A percentile compares a stretch with the other conserved stretches of the same genome.
Conservation (phyloP, 768 basidiomycete species). For the Xerocomus potaroensis region DNA sequence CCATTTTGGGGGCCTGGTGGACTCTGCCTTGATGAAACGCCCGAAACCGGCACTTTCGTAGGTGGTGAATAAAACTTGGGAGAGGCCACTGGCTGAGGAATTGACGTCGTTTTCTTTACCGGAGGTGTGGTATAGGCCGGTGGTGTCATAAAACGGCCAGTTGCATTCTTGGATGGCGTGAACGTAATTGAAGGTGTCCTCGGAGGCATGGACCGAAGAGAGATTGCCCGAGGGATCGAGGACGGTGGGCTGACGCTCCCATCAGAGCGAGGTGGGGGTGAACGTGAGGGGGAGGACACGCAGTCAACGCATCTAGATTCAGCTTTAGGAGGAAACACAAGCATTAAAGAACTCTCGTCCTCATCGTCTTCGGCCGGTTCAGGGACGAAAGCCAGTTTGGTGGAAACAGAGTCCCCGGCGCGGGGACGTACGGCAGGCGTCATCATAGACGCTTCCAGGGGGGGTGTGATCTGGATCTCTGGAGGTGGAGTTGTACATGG, state of each 20-base stretch:
- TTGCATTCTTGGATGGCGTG: constrained; percentile 32
- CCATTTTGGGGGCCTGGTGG: constrained; percentile 43
- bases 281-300: constrained; percentile 7
- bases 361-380: constrained; percentile 20
- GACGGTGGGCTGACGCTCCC: constrained; percentile 38
- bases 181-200: constrained; percentile 25
- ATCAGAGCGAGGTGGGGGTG: constrained; percentile 13
- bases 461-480: constrained; percentile 21
- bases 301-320: constrained; percentile 4
- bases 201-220: constrained; percentile 34
- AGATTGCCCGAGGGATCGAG: constrained; percentile 46
- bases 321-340: constrained; percentile 21
- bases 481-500: constrained; percentile 27
- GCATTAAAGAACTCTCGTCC: constrained; percentile 20
- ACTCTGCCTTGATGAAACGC: constrained; percentile 23
- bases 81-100: constrained; percentile 53
- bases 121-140: constrained; percentile 39
- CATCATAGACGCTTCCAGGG: constrained; percentile 10
- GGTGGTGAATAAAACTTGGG: constrained; percentile 27
- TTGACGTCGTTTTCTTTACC: constrained; percentile 56
- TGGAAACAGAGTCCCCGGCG: not conserved
- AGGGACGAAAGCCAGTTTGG: constrained; percentile 4
- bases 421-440: constrained; percentile 18
- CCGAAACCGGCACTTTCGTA: constrained; percentile 38
- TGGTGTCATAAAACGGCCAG: constrained; percentile 26